These are phyloP conservation scores for Erucastrum elatum DNA, from an alignment of 345 rosid species.

Conservation along the genomic window DNA sequence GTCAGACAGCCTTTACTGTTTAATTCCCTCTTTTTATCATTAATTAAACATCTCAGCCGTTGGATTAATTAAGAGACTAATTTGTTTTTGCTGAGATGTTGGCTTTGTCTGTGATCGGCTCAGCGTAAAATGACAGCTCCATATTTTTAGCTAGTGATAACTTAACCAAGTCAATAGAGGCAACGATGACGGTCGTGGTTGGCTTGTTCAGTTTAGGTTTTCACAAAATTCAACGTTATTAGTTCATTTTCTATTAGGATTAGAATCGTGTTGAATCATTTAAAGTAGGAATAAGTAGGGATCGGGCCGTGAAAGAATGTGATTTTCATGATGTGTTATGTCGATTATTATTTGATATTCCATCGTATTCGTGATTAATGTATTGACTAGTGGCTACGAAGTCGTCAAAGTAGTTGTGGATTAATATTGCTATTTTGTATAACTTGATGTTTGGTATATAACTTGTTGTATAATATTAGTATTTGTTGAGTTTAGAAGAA, in stretches of 20 bases:
- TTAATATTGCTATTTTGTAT: not conserved
- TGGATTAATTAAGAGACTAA: slow-evolving; percentile 9
- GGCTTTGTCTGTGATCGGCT: slow-evolving; percentile 28
- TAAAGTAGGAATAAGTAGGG: slow-evolving; percentile 2
- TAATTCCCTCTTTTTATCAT: not conserved
- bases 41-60: slow-evolving; percentile 33
- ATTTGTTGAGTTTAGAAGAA: too few relatives aligned
- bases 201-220: slow-evolving; percentile 31
- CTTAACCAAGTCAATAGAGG: slow-evolving; percentile 34
- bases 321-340: slow-evolving; percentile 37
- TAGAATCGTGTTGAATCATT: not conserved
- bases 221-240: slow-evolving; percentile 23
- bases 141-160: not conserved
- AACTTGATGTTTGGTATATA: not conserved
- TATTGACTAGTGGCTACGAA: slow-evolving; percentile 20
- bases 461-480: not conserved
- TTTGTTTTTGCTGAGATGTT: slow-evolving; percentile 21
- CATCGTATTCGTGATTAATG: slow-evolving; percentile 14
- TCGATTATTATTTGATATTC: not conserved
- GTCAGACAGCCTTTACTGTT: slow-evolving; percentile 45
- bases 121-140: slow-evolving; percentile 41
- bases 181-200: slow-evolving; percentile 38
- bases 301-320: slow-evolving; percentile 39
- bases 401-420: slow-evolving; percentile 24
- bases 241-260: not conserved